Percentiles rank a stretch among this genome's conserved stretches.
Evolutionary conservation across 2,329 filamentous ascomycete species (phyloP).

Genomic region (Clonostachys rosea): DNA sequence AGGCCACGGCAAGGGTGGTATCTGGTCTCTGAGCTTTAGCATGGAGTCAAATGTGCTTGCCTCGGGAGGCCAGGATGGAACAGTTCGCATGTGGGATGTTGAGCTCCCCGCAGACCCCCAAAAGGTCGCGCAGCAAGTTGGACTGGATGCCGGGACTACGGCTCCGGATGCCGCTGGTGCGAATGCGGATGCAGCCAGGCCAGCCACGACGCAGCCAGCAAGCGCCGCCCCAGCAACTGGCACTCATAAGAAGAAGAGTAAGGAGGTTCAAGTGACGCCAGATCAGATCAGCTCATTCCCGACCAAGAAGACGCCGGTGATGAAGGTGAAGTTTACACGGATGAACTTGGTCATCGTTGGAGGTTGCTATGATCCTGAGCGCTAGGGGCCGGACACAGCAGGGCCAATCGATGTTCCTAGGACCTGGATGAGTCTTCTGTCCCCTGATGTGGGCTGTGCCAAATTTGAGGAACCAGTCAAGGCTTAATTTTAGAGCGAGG

Average conservation of each 20-base stretch:
- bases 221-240: conserved; percentile 8
- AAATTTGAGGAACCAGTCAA: too few species aligned
- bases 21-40: conserved; percentile 90
- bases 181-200: conserved; percentile 5
- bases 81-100: conserved; percentile 92
- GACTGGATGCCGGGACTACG: conserved; percentile 33
- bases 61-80: conserved; percentile 87
- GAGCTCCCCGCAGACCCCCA: conserved; percentile 63
- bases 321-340: conserved; percentile 87
- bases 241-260: conserved; percentile 68
- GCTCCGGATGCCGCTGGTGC: conserved; percentile 32
- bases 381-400: conserved; percentile 18
- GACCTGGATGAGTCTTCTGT: background rate
- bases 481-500: too few species aligned
- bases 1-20: conserved; percentile 88
- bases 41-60: conserved; percentile 88
- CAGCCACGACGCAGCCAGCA: background rate
- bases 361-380: conserved; percentile 60
- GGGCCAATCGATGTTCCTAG: background rate
- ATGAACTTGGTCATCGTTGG: conserved; percentile 93
- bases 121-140: conserved; percentile 44
- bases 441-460: too few species aligned
- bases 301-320: conserved; percentile 93
- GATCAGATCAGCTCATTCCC: conserved; percentile 94
- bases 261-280: conserved; percentile 84